Conservation (phyloP, 192 early-diverging fungal genomes). For the Coemansia sp. region DNA sequence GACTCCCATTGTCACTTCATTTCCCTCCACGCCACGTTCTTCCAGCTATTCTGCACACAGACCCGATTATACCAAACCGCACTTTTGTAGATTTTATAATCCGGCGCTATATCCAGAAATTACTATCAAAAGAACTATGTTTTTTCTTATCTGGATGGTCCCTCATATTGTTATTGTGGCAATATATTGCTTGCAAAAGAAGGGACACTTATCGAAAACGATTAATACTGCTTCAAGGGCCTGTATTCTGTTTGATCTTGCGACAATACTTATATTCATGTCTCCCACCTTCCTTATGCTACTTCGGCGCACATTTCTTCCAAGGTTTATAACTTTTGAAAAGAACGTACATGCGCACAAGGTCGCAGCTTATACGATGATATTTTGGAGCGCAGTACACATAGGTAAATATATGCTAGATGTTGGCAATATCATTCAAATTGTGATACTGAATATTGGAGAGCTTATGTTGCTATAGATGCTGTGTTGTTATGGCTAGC, state of each 20-base stretch:
- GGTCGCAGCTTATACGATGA: conserved; percentile 65
- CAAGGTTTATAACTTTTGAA: conserved; percentile 64
- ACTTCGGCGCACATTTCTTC: conserved; percentile 59
- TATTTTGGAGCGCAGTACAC: conserved; percentile 65
- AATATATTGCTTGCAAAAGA: conserved; percentile 9
- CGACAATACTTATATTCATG: conserved; percentile 78
- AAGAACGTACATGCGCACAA: conserved; percentile 77
- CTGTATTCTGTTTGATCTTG: conserved; percentile 55
- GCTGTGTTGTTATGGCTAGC: not conserved
- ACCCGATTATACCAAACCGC: too few species aligned
- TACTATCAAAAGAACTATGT: conserved; percentile 28
- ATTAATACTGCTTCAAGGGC: conserved; percentile 30
- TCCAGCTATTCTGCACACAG: too few species aligned
- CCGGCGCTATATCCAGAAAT: conserved; percentile 40
- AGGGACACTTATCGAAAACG: conserved; percentile 10
- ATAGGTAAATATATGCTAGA: conserved; percentile 23
- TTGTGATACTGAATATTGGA: too few species aligned
- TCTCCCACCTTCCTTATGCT: conserved; percentile 69
- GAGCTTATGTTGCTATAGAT: not conserved
- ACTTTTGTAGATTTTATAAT: conserved; percentile 4
- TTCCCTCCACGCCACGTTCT: too few species aligned
- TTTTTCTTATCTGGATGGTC: conserved; percentile 41
- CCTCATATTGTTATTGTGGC: conserved; percentile 37
- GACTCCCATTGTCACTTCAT: too few species aligned
- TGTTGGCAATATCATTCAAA: not conserved